Percentiles rank a stretch among this genome's conserved stretches.
These are phyloP conservation scores for Pisolithus thermaeus DNA, from an alignment of 1,284 basidiomycete genomes.

Conservation along the genomic window DNA sequence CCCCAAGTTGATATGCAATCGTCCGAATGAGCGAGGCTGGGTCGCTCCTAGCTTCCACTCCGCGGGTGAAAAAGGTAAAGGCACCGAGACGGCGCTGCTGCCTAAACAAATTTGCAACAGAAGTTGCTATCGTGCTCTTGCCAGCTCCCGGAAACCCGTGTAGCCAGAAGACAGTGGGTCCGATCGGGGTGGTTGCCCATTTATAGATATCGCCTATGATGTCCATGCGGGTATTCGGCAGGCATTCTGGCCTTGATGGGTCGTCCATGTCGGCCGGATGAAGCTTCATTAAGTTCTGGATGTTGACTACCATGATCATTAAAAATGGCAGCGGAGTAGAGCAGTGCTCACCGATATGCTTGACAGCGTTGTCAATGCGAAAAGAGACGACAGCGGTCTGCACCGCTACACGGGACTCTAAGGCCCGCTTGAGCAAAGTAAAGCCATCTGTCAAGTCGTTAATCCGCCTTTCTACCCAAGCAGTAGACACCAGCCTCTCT, in stretches of 20 bases:
- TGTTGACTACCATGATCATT: constrained; percentile 13
- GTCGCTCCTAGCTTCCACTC: constrained; percentile 21
- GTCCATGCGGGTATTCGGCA: constrained; percentile 26
- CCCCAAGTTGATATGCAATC: constrained; percentile 27
- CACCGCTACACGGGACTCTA: constrained; percentile 18
- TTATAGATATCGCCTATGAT: constrained; percentile 21
- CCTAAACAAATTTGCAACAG: constrained; percentile 25
- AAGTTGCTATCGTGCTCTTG: constrained; percentile 28
- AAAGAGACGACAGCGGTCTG: constrained; percentile 23
- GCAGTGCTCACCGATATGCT: constrained; percentile 15
- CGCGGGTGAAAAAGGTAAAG: constrained; percentile 26
- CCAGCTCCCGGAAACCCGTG: constrained; percentile 29
- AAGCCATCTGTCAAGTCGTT: constrained; percentile 20
- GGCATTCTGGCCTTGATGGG: constrained; percentile 18
- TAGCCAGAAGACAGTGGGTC: constrained; percentile 27
- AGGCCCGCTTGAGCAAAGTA: constrained; percentile 19
- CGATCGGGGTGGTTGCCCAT: constrained; percentile 20
- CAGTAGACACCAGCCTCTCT: constrained; percentile 14
- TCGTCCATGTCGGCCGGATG: constrained; percentile 27
- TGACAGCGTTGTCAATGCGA: constrained; percentile 25
- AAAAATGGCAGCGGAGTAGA: background rate
- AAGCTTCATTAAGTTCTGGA: constrained; percentile 20
- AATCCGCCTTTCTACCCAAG: constrained; percentile 20
- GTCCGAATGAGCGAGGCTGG: constrained; percentile 23
- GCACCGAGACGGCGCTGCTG: constrained; percentile 27